phyloP scores from a whole-genome alignment of 2,329 filamentous ascomycete species.

The Fusarium torreyae region DNA sequence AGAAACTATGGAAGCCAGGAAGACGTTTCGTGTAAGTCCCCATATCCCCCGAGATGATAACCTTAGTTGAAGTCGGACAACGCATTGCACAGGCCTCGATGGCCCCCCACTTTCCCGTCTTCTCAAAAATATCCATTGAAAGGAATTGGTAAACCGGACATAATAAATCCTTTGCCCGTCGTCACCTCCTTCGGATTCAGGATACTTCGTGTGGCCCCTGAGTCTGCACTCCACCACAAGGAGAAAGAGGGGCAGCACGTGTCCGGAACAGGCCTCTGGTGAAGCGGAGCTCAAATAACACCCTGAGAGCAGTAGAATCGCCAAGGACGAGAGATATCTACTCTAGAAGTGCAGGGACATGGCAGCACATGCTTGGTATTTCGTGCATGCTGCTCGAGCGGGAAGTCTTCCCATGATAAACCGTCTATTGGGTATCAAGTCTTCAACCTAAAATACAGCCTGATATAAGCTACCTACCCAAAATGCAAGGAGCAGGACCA shows the following conservation, averaged over 20 bases:
- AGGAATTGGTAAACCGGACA: background rate
- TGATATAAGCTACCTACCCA: conserved; percentile 18
- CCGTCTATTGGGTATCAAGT: conserved; percentile 13
- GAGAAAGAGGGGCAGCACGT: conserved; percentile 39
- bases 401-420: background rate
- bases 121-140: conserved; percentile 1
- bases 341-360: conserved; percentile 3
- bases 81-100: conserved; percentile 6
- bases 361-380: conserved; percentile 3
- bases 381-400: conserved; percentile 9
- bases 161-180: conserved; percentile 2
- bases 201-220: conserved; percentile 27
- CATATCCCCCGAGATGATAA: background rate
- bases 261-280: conserved; percentile 25
- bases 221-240: conserved; percentile 29
- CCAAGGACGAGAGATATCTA: conserved; percentile 17
- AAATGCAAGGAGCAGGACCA: conserved; percentile 35
- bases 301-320: conserved; percentile 11
- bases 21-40: conserved; percentile 17
- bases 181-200: conserved; percentile 1
- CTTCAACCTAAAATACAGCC: background rate
- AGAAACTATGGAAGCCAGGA: conserved; percentile 17
- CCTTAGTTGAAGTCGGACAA: conserved; percentile 1
- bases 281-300: conserved; percentile 37
- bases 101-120: background rate